phyloP scores from a whole-genome alignment of 257 asterid species.

The Handroanthus guayacan region DNA sequence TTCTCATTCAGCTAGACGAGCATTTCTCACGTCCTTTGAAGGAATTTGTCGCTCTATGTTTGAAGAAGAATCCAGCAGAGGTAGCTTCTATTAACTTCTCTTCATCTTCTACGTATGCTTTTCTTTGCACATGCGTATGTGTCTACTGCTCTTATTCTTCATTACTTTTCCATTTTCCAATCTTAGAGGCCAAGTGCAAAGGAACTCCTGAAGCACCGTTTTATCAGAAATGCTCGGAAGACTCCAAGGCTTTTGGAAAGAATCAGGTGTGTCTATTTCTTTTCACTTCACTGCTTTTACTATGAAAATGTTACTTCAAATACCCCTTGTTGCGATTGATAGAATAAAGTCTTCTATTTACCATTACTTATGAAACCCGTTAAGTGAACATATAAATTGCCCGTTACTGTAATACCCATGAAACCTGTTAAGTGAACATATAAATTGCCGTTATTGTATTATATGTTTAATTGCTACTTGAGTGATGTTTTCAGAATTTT shows the following conservation, averaged over 20 bases:
- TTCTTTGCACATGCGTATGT: background rate
- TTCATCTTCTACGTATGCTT: conserved; percentile 28
- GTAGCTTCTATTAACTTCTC: conserved; percentile 50
- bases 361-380: conserved; percentile 12
- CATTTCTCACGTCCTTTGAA: conserved; percentile 97
- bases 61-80: conserved; percentile 94
- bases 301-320: conserved; percentile 15
- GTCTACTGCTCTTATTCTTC: conserved; percentile 6
- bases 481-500: too few species aligned
- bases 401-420: too few species aligned
- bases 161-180: background rate
- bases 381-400: background rate
- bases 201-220: conserved; percentile 94
- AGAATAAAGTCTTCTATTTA: conserved; percentile 10
- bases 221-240: conserved; percentile 87
- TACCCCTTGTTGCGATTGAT: conserved; percentile 1
- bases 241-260: conserved; percentile 94
- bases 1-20: conserved; percentile 85
- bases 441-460: background rate
- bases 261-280: conserved; percentile 69
- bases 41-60: conserved; percentile 85
- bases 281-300: conserved; percentile 18
- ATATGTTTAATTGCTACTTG: background rate
- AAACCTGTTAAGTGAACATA: conserved; percentile 4
- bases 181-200: conserved; percentile 92